These are phyloP conservation scores for Ophiostoma perfectum DNA, from an alignment of 2,329 filamentous ascomycete species.

Conservation along the genomic window DNA sequence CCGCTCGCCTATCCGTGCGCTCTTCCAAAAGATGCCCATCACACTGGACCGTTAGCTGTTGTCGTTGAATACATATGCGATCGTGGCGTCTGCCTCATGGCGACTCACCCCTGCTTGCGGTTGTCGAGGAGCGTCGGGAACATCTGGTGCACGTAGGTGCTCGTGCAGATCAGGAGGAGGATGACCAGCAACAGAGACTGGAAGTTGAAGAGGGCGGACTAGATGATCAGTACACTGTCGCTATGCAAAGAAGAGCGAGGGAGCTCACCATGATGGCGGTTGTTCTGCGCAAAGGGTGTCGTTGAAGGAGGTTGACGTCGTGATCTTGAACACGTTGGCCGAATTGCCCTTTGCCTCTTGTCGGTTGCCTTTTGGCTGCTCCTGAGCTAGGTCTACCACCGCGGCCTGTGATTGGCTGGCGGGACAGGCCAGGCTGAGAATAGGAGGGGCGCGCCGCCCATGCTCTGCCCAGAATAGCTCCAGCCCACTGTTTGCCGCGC, in stretches of 20 bases:
- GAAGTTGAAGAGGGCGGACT: constrained; percentile 99
- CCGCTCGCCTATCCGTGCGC: constrained; percentile 83
- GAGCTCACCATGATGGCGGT: constrained; percentile 14
- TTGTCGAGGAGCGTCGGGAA: constrained; percentile 86
- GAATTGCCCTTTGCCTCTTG: neutral
- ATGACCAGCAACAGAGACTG: constrained; percentile 92
- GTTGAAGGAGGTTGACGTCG: neutral
- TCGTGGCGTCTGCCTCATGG: too few species aligned
- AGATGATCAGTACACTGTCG: neutral
- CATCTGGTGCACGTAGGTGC: constrained; percentile 85
- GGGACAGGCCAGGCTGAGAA: neutral
- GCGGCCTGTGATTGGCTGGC: constrained; percentile 14
- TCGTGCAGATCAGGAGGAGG: constrained; percentile 92
- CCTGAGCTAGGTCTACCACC: neutral
- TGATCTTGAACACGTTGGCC: neutral
- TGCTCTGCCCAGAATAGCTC: neutral
- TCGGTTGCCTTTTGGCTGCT: neutral
- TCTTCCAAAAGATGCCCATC: constrained; percentile 92
- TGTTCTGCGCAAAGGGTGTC: neutral
- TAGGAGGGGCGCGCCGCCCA: neutral
- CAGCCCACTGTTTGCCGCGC: neutral
- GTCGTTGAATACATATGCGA: too few species aligned
- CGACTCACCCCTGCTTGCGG: constrained; percentile 66
- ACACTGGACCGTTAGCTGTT: constrained; percentile 44
- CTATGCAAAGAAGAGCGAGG: too few species aligned